Evolutionary conservation across 208 protist genomes (phyloP).

Genomic region (Acanthamoeba sp.): DNA sequence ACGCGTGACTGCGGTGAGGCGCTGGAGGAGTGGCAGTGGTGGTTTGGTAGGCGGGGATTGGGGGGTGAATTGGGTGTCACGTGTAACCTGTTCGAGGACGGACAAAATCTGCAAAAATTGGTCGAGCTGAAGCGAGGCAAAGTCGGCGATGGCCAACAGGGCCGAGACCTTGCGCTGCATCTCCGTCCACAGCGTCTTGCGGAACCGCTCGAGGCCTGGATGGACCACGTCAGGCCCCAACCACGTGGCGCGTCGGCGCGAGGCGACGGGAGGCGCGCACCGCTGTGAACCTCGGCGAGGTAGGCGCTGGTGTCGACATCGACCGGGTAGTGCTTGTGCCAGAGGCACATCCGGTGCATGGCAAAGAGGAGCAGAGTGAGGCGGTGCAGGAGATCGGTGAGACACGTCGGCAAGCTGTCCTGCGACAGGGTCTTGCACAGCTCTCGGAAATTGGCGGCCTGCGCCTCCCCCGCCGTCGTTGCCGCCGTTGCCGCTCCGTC

Average conservation of each 20-base stretch:
- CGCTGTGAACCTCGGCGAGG: neutral
- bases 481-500: neutral
- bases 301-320: neutral
- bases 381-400: constrained; percentile 18
- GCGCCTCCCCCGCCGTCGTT: neutral
- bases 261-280: neutral
- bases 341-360: constrained; percentile 51
- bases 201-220: constrained; percentile 28
- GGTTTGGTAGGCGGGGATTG: too few relatives aligned
- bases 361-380: constrained; percentile 49
- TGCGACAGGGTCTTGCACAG: constrained; percentile 27
- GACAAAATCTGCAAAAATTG: constrained; percentile 51
- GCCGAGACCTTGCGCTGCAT: constrained; percentile 67
- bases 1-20: too few relatives aligned
- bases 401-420: constrained; percentile 17
- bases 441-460: constrained; percentile 20
- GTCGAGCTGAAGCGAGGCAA: constrained; percentile 52
- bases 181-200: constrained; percentile 45
- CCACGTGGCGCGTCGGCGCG: neutral
- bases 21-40: too few relatives aligned
- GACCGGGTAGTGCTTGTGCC: neutral
- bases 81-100: constrained; percentile 42
- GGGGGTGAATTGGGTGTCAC: too few relatives aligned
- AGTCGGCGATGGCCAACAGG: constrained; percentile 41
- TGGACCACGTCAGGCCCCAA: neutral